phyloP scores from a whole-genome alignment of 805 yeast species.

The Cyberlindnera amylophila region DNA sequence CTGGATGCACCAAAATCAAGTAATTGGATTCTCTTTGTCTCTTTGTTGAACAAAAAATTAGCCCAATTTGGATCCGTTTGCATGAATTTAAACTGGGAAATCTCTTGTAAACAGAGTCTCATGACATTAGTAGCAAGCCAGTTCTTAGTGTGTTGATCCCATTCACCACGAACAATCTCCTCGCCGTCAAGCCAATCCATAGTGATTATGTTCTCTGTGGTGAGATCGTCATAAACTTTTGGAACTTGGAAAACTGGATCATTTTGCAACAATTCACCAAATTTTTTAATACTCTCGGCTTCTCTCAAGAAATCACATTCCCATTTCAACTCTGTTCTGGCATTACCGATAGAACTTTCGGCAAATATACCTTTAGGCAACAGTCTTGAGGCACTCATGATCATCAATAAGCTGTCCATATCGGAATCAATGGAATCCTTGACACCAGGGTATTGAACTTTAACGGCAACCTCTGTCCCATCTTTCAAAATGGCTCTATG shows the following conservation, averaged over 20 bases:
- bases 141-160: constrained; percentile 70
- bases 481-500: constrained; percentile 73
- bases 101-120: constrained; percentile 83
- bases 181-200: constrained; percentile 85
- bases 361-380: constrained; percentile 89
- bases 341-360: constrained; percentile 89
- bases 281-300: constrained; percentile 69
- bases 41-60: constrained; percentile 77
- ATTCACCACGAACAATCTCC: constrained; percentile 74
- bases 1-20: constrained; percentile 96
- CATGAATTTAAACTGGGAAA: constrained; percentile 84
- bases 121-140: constrained; percentile 83
- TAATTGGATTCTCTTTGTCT: constrained; percentile 72
- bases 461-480: constrained; percentile 79
- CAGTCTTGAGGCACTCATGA: constrained; percentile 80
- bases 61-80: constrained; percentile 99
- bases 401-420: constrained; percentile 75
- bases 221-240: constrained; percentile 66
- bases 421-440: constrained; percentile 92
- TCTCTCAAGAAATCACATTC: constrained; percentile 95
- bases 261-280: constrained; percentile 55
- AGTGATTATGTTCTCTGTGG: constrained; percentile 80
- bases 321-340: constrained; percentile 91
- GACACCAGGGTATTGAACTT: constrained; percentile 97
- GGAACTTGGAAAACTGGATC: constrained; percentile 75